These are phyloP conservation scores for Arctium lappa DNA, from an alignment of 129 eudicot genomes.

Conservation along the genomic window DNA sequence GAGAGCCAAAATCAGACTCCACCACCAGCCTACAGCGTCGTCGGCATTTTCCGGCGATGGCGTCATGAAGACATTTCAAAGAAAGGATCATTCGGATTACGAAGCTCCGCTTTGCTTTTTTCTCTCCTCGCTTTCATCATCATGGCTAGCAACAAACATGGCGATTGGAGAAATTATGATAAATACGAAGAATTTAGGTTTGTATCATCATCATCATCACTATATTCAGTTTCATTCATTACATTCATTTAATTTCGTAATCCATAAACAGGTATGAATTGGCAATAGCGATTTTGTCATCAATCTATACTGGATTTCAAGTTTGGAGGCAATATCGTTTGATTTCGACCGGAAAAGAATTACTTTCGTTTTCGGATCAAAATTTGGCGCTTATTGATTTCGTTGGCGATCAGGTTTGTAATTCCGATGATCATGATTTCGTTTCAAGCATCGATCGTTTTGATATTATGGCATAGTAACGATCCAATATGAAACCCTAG, in stretches of 20 bases:
- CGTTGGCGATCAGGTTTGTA: slow-evolving; percentile 65
- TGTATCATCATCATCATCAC: too few species aligned
- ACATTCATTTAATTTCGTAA: background rate
- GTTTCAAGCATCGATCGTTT: background rate
- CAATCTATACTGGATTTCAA: slow-evolving; percentile 55
- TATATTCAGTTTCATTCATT: background rate
- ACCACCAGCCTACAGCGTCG: slow-evolving; percentile 19
- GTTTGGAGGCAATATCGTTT: slow-evolving; percentile 39
- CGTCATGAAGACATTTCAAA: slow-evolving; percentile 45
- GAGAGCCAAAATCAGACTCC: background rate
- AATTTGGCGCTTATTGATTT: slow-evolving; percentile 36
- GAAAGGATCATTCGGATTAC: slow-evolving; percentile 35
- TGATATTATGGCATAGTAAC: background rate
- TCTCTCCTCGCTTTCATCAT: slow-evolving; percentile 52
- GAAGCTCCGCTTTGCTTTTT: slow-evolving; percentile 35
- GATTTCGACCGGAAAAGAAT: slow-evolving; percentile 35
- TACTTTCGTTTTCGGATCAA: slow-evolving; percentile 15
- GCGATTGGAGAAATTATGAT: slow-evolving; percentile 37
- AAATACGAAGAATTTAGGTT: slow-evolving; percentile 51
- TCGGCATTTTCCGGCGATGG: slow-evolving; percentile 39
- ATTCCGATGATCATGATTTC: background rate
- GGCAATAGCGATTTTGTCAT: slow-evolving; percentile 59
- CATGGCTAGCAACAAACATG: slow-evolving; percentile 53
- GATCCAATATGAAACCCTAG: slow-evolving; percentile 26
- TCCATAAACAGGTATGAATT: slow-evolving; percentile 41